Evolutionary conservation across 768 basidiomycete species (phyloP).

Genomic region (Phaeolepiota aurea): DNA sequence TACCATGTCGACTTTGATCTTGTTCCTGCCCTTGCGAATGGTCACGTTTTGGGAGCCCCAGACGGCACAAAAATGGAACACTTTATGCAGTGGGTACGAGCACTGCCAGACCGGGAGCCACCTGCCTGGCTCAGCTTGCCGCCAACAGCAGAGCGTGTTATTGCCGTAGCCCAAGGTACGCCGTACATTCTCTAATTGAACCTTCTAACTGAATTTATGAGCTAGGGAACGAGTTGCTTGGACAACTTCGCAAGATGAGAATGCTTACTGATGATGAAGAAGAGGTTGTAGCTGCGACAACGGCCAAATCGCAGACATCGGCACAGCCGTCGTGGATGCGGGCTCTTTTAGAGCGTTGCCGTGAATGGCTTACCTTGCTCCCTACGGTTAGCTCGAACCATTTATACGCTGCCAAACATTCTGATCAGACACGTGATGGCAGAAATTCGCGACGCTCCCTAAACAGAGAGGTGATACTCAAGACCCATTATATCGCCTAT

Average conservation of each 20-base stretch:
- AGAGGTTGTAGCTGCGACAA: constrained; percentile 34
- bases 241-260: constrained; percentile 90
- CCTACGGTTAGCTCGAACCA: constrained; percentile 76
- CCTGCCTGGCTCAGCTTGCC: constrained; percentile 94
- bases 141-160: constrained; percentile 85
- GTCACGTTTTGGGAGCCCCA: constrained; percentile 59
- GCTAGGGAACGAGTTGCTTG: constrained; percentile 71
- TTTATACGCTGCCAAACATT: too few relatives aligned
- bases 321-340: constrained; percentile 97
- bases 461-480: constrained; percentile 63
- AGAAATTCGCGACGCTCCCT: constrained; percentile 59
- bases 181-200: constrained; percentile 1
- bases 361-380: constrained; percentile 73
- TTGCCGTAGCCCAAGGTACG: constrained; percentile 85
- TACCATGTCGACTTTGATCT: constrained; percentile 93
- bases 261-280: constrained; percentile 80
- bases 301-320: constrained; percentile 54
- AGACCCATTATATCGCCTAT: constrained; percentile 85
- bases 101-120: constrained; percentile 86
- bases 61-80: constrained; percentile 92
- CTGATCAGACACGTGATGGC: too few relatives aligned
- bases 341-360: constrained; percentile 68
- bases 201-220: constrained; percentile 5
- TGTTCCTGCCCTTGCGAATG: constrained; percentile 55
- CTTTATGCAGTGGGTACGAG: constrained; percentile 85